These are phyloP conservation scores for Phytophthora gonapodyides DNA, from an alignment of 352 stramenopile genomes.

Conservation along the genomic window DNA sequence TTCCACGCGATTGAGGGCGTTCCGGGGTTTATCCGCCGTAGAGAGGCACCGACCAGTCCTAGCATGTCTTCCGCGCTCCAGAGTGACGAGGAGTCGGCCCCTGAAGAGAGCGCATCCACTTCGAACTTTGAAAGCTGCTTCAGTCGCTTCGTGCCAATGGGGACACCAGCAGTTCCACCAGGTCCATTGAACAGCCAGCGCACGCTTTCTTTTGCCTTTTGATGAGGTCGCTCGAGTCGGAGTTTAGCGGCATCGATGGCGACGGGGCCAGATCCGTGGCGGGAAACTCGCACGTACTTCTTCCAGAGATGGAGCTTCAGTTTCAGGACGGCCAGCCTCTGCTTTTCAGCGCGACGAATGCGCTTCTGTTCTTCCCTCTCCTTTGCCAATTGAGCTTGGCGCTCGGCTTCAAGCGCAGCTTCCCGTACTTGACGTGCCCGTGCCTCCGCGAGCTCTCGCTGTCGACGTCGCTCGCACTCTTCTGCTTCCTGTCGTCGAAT, in stretches of 20 bases:
- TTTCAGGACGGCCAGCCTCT: conserved; percentile 55
- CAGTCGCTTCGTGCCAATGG: conserved; percentile 33
- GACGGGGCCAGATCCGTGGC: conserved; percentile 43
- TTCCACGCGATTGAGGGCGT: conserved; percentile 57
- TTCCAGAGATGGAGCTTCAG: conserved; percentile 68
- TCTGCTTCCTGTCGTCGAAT: conserved; percentile 39
- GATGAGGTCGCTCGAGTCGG: conserved; percentile 36
- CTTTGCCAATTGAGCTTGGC: conserved; percentile 50
- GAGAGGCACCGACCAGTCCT: conserved; percentile 34
- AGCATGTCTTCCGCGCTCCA: conserved; percentile 46
- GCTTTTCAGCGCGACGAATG: conserved; percentile 45
- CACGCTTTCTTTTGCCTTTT: conserved; percentile 51
- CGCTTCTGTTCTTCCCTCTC: conserved; percentile 45
- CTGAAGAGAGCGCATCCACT: conserved; percentile 14
- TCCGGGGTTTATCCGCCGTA: conserved; percentile 27
- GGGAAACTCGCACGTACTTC: conserved; percentile 62
- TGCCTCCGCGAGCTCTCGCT: conserved; percentile 47
- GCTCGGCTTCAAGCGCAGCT: conserved; percentile 51
- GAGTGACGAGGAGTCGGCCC: conserved; percentile 23
- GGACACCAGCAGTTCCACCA: conserved; percentile 14
- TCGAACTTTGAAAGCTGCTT: conserved; percentile 24
- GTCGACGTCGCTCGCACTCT: conserved; percentile 48
- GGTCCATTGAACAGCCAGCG: conserved; percentile 48
- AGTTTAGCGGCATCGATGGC: conserved; percentile 46
- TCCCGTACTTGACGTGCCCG: conserved; percentile 45